Percentiles rank a stretch among this genome's conserved stretches.
Conservation (phyloP, 2,329 filamentous ascomycete species). For the Cylindrodendrum hubeiense region DNA sequence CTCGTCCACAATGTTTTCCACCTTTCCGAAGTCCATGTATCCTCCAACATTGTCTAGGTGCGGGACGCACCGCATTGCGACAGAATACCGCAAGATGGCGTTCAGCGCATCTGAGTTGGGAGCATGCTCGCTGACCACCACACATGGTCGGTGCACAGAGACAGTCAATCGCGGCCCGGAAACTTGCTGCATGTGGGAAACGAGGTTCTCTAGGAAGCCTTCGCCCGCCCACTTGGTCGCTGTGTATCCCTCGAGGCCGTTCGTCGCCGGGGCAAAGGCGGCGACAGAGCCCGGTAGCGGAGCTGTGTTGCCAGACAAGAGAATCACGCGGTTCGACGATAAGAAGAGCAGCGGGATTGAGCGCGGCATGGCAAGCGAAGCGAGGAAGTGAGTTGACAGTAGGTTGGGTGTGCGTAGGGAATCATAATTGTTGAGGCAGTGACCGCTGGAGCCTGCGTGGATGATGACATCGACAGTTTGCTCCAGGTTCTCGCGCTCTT, state of each 20-base stretch:
- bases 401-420: constrained; percentile 24
- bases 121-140: constrained; percentile 32
- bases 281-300: constrained; percentile 25
- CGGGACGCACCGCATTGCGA: constrained; percentile 28
- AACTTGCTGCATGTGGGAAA: constrained; percentile 10
- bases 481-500: constrained; percentile 7
- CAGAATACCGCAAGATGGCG: constrained; percentile 27
- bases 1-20: constrained; percentile 23
- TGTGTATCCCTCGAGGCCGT: constrained; percentile 47
- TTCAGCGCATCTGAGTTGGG: constrained; percentile 31
- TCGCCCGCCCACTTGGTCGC: constrained; percentile 51
- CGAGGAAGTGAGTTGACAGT: constrained; percentile 22
- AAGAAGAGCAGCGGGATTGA: constrained; percentile 25
- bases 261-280: constrained; percentile 24
- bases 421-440: constrained; percentile 29
- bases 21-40: constrained; percentile 22
- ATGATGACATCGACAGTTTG: constrained; percentile 24
- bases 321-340: constrained; percentile 23
- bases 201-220: constrained; percentile 43
- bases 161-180: constrained; percentile 34
- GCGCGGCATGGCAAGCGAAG: constrained; percentile 21
- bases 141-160: constrained; percentile 44
- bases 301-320: constrained; percentile 20
- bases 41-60: constrained; percentile 17
- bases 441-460: constrained; percentile 26